Evolutionary conservation across 2,329 filamentous ascomycete genomes (phyloP).

Genomic region (Bretziella fagacearum): DNA sequence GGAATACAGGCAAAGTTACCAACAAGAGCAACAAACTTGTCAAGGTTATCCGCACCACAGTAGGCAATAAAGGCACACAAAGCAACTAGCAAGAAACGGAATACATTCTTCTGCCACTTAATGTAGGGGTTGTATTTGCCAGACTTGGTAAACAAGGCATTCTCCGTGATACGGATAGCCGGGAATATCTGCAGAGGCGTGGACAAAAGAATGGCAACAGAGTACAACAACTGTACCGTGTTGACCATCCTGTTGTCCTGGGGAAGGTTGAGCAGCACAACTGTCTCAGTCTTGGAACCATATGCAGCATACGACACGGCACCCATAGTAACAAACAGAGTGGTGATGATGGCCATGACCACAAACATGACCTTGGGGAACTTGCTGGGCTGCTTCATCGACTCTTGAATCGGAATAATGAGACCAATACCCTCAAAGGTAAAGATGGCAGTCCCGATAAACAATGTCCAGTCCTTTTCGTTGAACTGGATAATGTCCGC

Average conservation of each 20-base stretch:
- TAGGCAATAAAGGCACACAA: slow-evolving; percentile 77
- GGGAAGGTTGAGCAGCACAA: slow-evolving; percentile 87
- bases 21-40: slow-evolving; percentile 93
- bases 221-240: slow-evolving; percentile 89
- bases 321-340: slow-evolving; percentile 80
- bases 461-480: slow-evolving; percentile 79
- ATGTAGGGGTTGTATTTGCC: slow-evolving; percentile 97
- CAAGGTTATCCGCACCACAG: slow-evolving; percentile 79
- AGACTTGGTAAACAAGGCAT: slow-evolving; percentile 79
- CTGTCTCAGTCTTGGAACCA: slow-evolving; percentile 86
- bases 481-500: slow-evolving; percentile 88
- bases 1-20: slow-evolving; percentile 97
- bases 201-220: slow-evolving; percentile 87
- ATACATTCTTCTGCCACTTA: slow-evolving; percentile 99
- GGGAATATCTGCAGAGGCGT: slow-evolving; percentile 96
- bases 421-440: slow-evolving; percentile 96
- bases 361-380: slow-evolving; percentile 76
- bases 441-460: slow-evolving; percentile 97
- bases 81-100: slow-evolving; percentile 83
- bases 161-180: slow-evolving; percentile 90
- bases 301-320: slow-evolving; percentile 92
- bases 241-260: slow-evolving; percentile 95
- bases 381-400: slow-evolving; percentile 79
- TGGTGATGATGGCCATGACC: slow-evolving; percentile 90
- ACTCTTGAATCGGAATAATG: slow-evolving; percentile 95